phyloP scores from a whole-genome alignment of 768 basidiomycete genomes.

The Suillus hirtellus region DNA sequence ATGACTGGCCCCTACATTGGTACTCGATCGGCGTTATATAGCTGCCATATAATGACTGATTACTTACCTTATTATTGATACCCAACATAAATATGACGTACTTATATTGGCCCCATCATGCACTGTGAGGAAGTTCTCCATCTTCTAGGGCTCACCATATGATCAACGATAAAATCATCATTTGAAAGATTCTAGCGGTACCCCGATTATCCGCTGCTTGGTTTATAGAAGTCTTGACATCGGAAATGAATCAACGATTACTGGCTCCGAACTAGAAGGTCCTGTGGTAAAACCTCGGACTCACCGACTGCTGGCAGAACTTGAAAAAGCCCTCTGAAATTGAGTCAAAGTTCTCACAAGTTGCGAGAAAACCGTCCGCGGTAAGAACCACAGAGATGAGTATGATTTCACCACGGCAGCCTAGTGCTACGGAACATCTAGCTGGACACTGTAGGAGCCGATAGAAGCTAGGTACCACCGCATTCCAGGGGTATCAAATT shows the following conservation, averaged over 20 bases:
- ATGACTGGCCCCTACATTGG: not conserved
- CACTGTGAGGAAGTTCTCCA: not conserved
- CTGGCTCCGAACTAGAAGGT: conserved; percentile 2
- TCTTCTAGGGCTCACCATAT: not conserved
- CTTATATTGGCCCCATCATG: not conserved
- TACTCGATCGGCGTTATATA: not conserved
- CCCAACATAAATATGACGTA: not conserved
- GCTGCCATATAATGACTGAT: not conserved
- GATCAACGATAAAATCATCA: not conserved
- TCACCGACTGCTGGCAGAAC: conserved; percentile 2
- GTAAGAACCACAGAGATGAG: not conserved
- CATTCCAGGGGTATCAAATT: conserved; percentile 5
- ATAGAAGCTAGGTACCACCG: not conserved
- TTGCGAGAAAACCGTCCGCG: not conserved
- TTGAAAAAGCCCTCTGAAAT: not conserved
- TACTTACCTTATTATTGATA: not conserved
- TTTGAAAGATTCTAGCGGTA: conserved; percentile 1
- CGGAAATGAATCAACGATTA: conserved; percentile 6
- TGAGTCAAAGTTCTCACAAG: conserved; percentile 1
- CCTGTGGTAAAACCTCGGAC: conserved; percentile 6
- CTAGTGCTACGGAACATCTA: not conserved
- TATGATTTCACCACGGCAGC: not conserved
- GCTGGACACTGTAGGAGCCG: not conserved
- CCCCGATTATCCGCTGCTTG: conserved; percentile 3
- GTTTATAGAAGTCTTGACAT: conserved; percentile 2